Base-by-base conservation (phyloP, 257 asterid species). In the Solanum tacnaense region DNA sequence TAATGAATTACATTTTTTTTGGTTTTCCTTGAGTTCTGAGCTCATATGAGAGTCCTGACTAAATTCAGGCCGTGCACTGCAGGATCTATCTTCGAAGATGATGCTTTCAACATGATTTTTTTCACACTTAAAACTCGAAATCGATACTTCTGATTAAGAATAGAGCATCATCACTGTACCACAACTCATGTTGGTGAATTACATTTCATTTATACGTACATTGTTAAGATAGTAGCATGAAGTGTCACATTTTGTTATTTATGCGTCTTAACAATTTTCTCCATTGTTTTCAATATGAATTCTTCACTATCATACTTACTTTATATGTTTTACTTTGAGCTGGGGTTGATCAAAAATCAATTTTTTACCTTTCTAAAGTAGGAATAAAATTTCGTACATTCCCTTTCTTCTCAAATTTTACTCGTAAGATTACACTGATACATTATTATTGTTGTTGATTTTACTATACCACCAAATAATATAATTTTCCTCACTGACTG, bases 391-490 rank as follows among this genome's bases (percentile, higher is more conserved):
- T 18, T 1, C 0, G 0, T 56, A 56, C n/a, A 16, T 7, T 12
- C 2, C 2, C 2, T 0, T 7, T 0, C 2, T 7, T 21, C 1
- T 58, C 2, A 52, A 0, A 60, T 60, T 0, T 7, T 60, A 60
- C 70, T 62, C 4, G 7, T 2, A 9, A n/a, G 6, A 62, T 62
- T 9, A 9, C 71, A 62, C 0, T 3, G 1, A 7, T 58, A 58
- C 11, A 0, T 58, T 21, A 21, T 60, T 60, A 21, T 9, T 60
- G 0, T 60, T 2, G 0, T 60, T 60, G 6, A 21, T 21, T 60
- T 60, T 60, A 21, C 25, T n/a, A 62, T 62, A n/a, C 71, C 31
- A 62, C 31, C 71, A 62, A 62, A 62, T 23, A 23, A 5, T 58
- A 62, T 62, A 23, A 62, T 62, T 9, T 62, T n/a, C 29, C 31